Evolutionary conservation across 306 rosid species (phyloP), one percentile per base, ranked within the genome.

Genomic region (Psophocarpus tetragonolobus): DNA sequence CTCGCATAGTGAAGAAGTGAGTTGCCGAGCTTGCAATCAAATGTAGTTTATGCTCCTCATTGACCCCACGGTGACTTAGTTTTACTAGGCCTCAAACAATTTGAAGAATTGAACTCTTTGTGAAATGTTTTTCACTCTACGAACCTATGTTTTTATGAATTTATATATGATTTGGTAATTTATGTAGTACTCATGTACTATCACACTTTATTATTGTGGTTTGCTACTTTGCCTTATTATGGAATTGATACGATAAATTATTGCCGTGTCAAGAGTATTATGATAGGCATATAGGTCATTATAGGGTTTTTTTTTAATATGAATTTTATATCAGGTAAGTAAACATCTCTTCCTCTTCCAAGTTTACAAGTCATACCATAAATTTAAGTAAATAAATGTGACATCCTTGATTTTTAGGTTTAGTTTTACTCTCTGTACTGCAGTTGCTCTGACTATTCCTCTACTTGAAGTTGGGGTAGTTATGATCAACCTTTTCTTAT

Each of bases 391-490:
- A 18, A 12, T 1, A 3, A 57, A n/a, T 57, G 24, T 26, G 64
- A 26, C 18, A 13, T 24, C 17, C 9, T 5, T 12, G 17, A 0
- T 13, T 56, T 56, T 56, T 56, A 56, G 18, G 17, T 57, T 12
- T 57, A 57, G 8, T 26, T 57, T 26, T 24, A 57, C 7, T 57
- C 14, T 21, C 23, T 12, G 68, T 73, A 4, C 24, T 39, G 26
- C 7, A 51, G 71, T 81, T 79, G 63, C 45, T 53, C 33, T 41
- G 80, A 33, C 17, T 14, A 18, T 26, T 58, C 20, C 35, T 47
- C 13, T 24, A 6, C 11, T 41, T 58, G 71, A 58, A 47, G 45
- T 39, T 73, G 61, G 68, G 24, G 57, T 66, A n/a, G 10, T 56
- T 66, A 26, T 66, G 68, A 32, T 81, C 6, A 65, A 41, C 70